Conservation (phyloP, 2,329 filamentous ascomycete species). For the Neofusicoccum kwambonambiense region DNA sequence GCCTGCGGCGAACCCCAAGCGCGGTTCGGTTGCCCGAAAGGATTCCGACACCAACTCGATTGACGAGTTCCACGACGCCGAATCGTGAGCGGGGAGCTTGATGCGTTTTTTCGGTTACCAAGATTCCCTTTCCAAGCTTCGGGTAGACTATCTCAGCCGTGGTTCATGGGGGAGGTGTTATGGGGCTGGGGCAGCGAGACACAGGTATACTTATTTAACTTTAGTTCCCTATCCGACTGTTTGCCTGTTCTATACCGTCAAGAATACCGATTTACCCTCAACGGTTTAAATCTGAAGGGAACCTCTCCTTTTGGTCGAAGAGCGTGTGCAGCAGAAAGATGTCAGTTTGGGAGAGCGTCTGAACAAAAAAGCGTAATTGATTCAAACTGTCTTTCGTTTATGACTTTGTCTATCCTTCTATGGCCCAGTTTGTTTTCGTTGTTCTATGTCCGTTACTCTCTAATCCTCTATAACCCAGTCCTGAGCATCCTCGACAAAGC, state of each 20-base stretch:
- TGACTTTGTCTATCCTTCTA: conserved; percentile 1
- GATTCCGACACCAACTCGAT: conserved; percentile 45
- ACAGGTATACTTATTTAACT: conserved; percentile 14
- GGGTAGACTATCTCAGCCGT: conserved; percentile 7
- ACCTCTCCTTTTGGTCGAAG: neutral
- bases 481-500: neutral
- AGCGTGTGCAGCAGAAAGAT: neutral
- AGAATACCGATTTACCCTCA: conserved; percentile 13
- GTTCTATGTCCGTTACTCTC: conserved; percentile 52
- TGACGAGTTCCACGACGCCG: conserved; percentile 50
- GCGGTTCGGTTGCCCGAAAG: conserved; percentile 28
- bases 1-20: neutral
- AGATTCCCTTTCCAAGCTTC: conserved; percentile 5
- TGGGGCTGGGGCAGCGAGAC: neutral
- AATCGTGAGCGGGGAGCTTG: conserved; percentile 29
- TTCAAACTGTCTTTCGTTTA: neutral
- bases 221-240: conserved; percentile 6
- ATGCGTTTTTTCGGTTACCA: neutral
- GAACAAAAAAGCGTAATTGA: conserved; percentile 5
- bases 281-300: conserved; percentile 11
- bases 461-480: conserved; percentile 42
- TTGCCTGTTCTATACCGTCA: conserved; percentile 13
- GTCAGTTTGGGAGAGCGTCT: neutral
- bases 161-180: neutral
- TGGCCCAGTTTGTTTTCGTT: neutral